These are phyloP conservation scores for Fusarium begoniae DNA, from an alignment of 2,329 filamentous ascomycete genomes.

Conservation along the genomic window DNA sequence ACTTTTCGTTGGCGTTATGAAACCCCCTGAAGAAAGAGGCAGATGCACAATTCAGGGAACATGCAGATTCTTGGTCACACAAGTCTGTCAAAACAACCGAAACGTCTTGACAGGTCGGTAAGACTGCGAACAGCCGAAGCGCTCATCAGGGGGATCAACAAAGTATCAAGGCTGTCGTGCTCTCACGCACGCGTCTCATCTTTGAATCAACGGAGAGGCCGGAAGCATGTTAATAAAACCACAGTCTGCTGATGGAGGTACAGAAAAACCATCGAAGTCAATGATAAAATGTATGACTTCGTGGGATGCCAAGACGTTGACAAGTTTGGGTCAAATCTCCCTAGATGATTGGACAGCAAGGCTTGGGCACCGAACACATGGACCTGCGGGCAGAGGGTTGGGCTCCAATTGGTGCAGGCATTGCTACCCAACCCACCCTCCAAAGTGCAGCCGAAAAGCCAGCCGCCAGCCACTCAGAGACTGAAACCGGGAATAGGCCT, in stretches of 20 bases:
- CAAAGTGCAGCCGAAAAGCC: conserved; percentile 16
- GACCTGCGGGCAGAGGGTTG: conserved; percentile 43
- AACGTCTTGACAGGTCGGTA: conserved; percentile 23
- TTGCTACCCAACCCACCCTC: conserved; percentile 51
- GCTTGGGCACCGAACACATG: conserved; percentile 42
- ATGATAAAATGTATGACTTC: conserved; percentile 19
- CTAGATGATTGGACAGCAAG: conserved; percentile 38
- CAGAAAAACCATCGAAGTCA: conserved; percentile 12
- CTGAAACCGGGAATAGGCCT: conserved; percentile 16
- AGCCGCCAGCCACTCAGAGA: conserved; percentile 17
- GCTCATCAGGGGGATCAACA: conserved; percentile 13
- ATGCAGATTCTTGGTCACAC: conserved; percentile 24
- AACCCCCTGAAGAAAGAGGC: background rate
- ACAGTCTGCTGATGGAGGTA: conserved; percentile 21
- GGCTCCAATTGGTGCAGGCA: conserved; percentile 50
- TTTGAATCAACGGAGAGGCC: conserved; percentile 9
- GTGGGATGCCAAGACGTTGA: conserved; percentile 25
- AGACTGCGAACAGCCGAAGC: conserved; percentile 27
- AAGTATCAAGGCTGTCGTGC: background rate
- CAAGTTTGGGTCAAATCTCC: conserved; percentile 12
- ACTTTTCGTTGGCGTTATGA: conserved; percentile 6
- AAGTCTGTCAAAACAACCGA: conserved; percentile 34
- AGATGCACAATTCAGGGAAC: conserved; percentile 25
- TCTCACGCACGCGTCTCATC: background rate
- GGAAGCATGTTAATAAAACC: conserved; percentile 7